Conservation (phyloP, 306 rosid genomes). For the Vigna reflexopilosa region DNA sequence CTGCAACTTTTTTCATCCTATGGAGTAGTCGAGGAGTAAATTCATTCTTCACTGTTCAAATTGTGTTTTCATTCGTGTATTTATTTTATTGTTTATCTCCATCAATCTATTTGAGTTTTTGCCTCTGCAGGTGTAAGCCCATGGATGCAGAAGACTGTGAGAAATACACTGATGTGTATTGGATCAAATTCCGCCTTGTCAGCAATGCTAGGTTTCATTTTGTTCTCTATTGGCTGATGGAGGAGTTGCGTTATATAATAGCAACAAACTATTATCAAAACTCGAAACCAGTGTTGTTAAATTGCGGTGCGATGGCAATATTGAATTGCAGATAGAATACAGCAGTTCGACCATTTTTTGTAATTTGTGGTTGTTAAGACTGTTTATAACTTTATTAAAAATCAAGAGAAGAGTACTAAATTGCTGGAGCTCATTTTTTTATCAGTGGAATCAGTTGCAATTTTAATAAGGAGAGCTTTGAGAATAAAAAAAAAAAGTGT, state of each 20-base stretch:
- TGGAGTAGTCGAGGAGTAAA: slow-evolving; percentile 84
- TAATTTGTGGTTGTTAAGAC: neutral
- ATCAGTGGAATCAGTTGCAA: neutral
- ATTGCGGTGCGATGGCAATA: neutral
- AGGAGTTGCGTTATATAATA: neutral
- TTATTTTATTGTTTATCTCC: neutral
- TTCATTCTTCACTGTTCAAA: neutral
- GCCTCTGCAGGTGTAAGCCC: slow-evolving; percentile 69
- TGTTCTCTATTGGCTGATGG: neutral
- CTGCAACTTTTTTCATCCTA: slow-evolving; percentile 70
- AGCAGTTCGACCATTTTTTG: neutral
- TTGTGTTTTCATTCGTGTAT: neutral
- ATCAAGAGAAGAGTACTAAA: neutral
- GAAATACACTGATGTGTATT: slow-evolving; percentile 83
- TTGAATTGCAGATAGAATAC: neutral
- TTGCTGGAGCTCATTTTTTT: neutral
- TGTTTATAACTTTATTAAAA: neutral
- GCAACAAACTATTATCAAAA: neutral
- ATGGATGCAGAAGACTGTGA: slow-evolving; percentile 96
- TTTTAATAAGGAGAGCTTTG: neutral
- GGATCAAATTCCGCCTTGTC: slow-evolving; percentile 75
- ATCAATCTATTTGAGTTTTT: neutral
- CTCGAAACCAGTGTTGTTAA: neutral
- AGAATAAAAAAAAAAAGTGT: neutral
- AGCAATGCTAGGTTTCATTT: slow-evolving; percentile 75